Evolutionary conservation across 2,329 filamentous ascomycete species (phyloP).

Genomic region (Cordyceps fumosorosea): DNA sequence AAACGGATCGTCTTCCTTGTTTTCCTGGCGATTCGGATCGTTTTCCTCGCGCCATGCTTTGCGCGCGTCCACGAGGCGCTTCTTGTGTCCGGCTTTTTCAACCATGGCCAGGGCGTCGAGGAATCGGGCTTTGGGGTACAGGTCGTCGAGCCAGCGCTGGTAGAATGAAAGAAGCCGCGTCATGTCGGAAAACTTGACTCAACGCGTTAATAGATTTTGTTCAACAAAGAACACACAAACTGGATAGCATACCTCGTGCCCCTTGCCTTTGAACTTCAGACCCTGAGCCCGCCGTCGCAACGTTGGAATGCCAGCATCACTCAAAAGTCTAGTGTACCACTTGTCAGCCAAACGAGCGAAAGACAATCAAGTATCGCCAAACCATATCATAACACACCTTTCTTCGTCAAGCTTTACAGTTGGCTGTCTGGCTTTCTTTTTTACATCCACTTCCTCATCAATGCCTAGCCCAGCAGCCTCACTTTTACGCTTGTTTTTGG

Average conservation of each 20-base stretch:
- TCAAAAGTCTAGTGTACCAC: slow-evolving; percentile 57
- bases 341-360: not conserved
- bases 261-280: slow-evolving; percentile 83
- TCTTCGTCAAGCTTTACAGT: slow-evolving; percentile 82
- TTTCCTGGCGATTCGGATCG: slow-evolving; percentile 42
- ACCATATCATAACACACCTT: slow-evolving; percentile 39
- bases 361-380: not conserved
- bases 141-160: slow-evolving; percentile 92
- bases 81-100: slow-evolving; percentile 87
- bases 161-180: slow-evolving; percentile 80
- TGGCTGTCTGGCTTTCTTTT: slow-evolving; percentile 64
- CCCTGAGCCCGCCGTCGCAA: slow-evolving; percentile 64
- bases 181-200: slow-evolving; percentile 73
- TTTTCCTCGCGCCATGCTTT: slow-evolving; percentile 79
- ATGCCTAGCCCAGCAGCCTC: slow-evolving; percentile 60
- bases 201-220: not conserved
- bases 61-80: slow-evolving; percentile 65
- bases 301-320: slow-evolving; percentile 74
- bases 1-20: slow-evolving; percentile 23
- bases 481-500: slow-evolving; percentile 42
- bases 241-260: slow-evolving; percentile 63
- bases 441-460: slow-evolving; percentile 78
- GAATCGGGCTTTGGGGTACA: slow-evolving; percentile 93
- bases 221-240: not conserved
- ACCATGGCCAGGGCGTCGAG: slow-evolving; percentile 83